These are phyloP conservation scores for Phanerochaete sordida DNA, from an alignment of 768 basidiomycete genomes.

Conservation along the genomic window DNA sequence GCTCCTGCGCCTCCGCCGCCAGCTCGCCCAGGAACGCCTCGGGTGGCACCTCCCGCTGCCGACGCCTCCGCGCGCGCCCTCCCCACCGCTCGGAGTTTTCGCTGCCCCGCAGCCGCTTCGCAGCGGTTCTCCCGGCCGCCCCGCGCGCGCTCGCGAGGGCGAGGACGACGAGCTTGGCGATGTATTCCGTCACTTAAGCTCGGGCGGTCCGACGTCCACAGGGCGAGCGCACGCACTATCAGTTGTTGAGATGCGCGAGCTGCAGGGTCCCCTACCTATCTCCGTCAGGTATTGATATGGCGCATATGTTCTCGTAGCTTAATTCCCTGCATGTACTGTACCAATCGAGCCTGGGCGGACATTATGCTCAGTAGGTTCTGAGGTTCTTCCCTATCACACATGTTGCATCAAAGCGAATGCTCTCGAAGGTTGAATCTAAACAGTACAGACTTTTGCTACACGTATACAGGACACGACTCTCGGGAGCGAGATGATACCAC, in stretches of 20 bases:
- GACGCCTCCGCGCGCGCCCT: background rate
- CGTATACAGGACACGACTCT: background rate
- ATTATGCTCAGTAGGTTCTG: background rate
- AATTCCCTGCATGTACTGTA: background rate
- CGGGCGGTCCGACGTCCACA: constrained; percentile 4
- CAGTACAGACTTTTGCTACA: background rate
- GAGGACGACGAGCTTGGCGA: constrained; percentile 21
- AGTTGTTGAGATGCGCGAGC: constrained; percentile 20
- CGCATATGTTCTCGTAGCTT: background rate
- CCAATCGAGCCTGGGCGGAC: background rate
- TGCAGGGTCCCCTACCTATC: constrained; percentile 13
- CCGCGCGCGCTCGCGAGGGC: background rate
- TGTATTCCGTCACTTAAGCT: constrained; percentile 10
- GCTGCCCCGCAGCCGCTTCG: too few species aligned
- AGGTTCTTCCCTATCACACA: background rate
- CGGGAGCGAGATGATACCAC: background rate
- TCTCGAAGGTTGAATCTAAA: background rate
- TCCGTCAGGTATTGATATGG: constrained; percentile 6
- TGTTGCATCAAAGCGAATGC: background rate
- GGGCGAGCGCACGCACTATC: background rate
- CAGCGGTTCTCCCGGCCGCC: background rate
- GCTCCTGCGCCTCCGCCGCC: constrained; percentile 21
- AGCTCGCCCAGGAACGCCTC: constrained; percentile 27
- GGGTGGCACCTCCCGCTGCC: constrained; percentile 16
- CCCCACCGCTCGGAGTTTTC: too few species aligned